Conservation (phyloP, 495 filamentous ascomycete genomes). For the Trichoderma orchidacearum region DNA sequence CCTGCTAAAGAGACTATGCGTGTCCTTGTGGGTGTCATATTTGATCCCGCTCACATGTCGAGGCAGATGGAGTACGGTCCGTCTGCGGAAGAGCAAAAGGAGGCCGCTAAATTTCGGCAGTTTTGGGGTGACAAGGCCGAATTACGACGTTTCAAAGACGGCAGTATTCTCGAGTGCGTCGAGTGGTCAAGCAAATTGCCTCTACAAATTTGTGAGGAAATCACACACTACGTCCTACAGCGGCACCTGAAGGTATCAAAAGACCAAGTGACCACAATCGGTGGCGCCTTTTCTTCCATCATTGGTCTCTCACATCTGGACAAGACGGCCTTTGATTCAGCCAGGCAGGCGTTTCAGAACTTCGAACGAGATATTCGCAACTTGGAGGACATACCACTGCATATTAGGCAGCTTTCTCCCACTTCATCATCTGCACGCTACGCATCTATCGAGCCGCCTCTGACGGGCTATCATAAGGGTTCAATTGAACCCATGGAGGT, state of each 20-base stretch:
- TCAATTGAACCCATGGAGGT: constrained; percentile 38
- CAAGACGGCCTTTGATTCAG: constrained; percentile 36
- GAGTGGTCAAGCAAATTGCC: constrained; percentile 59
- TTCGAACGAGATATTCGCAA: constrained; percentile 60
- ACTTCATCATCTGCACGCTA: constrained; percentile 61
- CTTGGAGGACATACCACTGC: constrained; percentile 69
- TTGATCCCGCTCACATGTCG: constrained; percentile 54
- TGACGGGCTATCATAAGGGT: constrained; percentile 22
- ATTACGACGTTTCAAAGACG: constrained; percentile 60
- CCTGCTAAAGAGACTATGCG: constrained; percentile 8
- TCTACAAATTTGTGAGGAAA: constrained; percentile 58
- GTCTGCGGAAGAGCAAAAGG: constrained; percentile 59
- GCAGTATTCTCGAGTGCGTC: constrained; percentile 61
- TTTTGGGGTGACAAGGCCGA: constrained; percentile 71
- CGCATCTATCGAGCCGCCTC: constrained; percentile 43
- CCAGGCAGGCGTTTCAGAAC: constrained; percentile 44
- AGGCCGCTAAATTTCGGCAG: constrained; percentile 50
- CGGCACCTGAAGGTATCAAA: constrained; percentile 43
- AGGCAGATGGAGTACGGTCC: constrained; percentile 80
- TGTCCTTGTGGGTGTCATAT: constrained; percentile 51
- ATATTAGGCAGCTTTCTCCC: constrained; percentile 61
- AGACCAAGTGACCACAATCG: constrained; percentile 40
- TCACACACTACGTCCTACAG: constrained; percentile 57
- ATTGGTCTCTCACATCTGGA: constrained; percentile 33
- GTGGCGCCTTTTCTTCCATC: constrained; percentile 45